Evolutionary conservation across 2,329 filamentous ascomycete genomes (phyloP).

Genomic region (Tolypocladium cylindrosporum): DNA sequence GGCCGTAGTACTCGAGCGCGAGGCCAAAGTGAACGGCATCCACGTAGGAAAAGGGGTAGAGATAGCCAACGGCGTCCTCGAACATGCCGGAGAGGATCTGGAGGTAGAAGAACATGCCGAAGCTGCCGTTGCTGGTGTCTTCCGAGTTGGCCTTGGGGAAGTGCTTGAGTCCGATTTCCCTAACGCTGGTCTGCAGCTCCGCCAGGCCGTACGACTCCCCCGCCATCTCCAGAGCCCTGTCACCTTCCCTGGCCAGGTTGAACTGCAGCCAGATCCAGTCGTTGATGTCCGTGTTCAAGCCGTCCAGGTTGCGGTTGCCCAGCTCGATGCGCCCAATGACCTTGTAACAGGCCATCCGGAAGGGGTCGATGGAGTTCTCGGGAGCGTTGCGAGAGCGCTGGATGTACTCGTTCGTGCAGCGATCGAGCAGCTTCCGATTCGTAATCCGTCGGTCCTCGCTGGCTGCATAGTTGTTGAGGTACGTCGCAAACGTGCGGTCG

Average conservation of each 20-base stretch:
- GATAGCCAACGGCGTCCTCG: conserved; percentile 82
- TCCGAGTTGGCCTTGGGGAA: conserved; percentile 77
- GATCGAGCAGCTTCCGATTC: conserved; percentile 68
- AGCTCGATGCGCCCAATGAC: conserved; percentile 75
- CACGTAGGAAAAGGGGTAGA: conserved; percentile 85
- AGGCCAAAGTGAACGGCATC: conserved; percentile 94
- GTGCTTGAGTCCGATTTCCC: conserved; percentile 82
- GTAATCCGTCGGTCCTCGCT: conserved; percentile 64
- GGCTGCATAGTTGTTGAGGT: conserved; percentile 74
- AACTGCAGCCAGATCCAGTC: conserved; percentile 68
- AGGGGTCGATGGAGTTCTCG: conserved; percentile 83
- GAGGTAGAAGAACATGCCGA: conserved; percentile 88
- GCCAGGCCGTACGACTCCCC: conserved; percentile 54
- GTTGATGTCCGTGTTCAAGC: conserved; percentile 53
- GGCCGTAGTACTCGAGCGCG: conserved; percentile 77
- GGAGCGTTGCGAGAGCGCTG: conserved; percentile 76
- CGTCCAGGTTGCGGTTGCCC: conserved; percentile 52
- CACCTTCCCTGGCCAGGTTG: conserved; percentile 56
- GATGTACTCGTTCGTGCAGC: conserved; percentile 83
- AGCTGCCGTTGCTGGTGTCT: conserved; percentile 61
- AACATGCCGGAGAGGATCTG: conserved; percentile 88
- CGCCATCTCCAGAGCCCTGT: conserved; percentile 53
- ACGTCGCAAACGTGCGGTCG: conserved; percentile 81
- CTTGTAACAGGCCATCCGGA: conserved; percentile 96
- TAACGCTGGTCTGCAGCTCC: conserved; percentile 68